These are phyloP conservation scores for Aspergillus sp. DNA, from an alignment of 2,329 filamentous ascomycete species.

Conservation along the genomic window DNA sequence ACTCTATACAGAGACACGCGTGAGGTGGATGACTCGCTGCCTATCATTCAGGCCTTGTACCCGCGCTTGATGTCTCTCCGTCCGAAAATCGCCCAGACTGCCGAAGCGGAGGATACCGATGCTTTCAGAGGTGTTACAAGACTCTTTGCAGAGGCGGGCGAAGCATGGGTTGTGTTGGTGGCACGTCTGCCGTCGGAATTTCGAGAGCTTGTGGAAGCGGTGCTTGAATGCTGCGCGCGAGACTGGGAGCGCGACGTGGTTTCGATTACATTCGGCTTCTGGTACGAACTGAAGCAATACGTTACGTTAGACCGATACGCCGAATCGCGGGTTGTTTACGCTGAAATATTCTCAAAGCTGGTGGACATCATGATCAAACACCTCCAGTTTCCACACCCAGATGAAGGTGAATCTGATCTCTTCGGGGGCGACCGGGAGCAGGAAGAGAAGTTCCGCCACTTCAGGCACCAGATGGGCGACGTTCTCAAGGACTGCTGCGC, in stretches of 20 bases:
- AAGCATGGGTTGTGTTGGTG: constrained; percentile 91
- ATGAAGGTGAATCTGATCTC: constrained; percentile 77
- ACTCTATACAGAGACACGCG: constrained; percentile 88
- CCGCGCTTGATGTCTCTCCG: constrained; percentile 77
- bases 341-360: constrained; percentile 83
- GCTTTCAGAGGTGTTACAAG: constrained; percentile 86
- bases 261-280: constrained; percentile 92
- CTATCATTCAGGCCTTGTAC: constrained; percentile 80
- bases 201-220: constrained; percentile 80
- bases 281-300: constrained; percentile 98
- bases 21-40: constrained; percentile 88
- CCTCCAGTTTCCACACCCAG: constrained; percentile 81
- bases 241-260: constrained; percentile 92
- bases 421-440: constrained; percentile 96
- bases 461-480: constrained; percentile 96
- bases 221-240: constrained; percentile 87
- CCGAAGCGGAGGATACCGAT: constrained; percentile 81
- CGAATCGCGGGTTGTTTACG: constrained; percentile 73
- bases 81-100: constrained; percentile 75
- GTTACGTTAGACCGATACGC: constrained; percentile 89
- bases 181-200: constrained; percentile 83
- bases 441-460: constrained; percentile 96
- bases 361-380: constrained; percentile 93
- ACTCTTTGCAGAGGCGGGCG: constrained; percentile 89
- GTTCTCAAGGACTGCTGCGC: constrained; percentile 96